These are phyloP conservation scores for Pueraria montana DNA, from an alignment of 306 rosid genomes.

Conservation along the genomic window DNA sequence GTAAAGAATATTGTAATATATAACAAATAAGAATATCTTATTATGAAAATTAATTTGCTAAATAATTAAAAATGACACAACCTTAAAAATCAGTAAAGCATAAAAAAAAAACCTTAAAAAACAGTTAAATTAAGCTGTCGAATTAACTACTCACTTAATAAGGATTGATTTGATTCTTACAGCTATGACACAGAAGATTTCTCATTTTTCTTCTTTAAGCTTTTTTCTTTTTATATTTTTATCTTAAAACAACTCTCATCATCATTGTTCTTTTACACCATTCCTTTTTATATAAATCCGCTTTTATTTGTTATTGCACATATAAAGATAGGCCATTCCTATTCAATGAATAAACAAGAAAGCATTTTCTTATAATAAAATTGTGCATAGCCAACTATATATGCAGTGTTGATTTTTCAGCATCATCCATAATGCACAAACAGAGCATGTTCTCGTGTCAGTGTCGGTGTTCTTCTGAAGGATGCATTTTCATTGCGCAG, in stretches of 20 bases:
- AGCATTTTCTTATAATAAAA: neutral
- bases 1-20: no score
- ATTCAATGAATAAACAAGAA: slow-evolving; percentile 13
- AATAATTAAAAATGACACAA: no score
- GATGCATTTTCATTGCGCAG: slow-evolving; percentile 12
- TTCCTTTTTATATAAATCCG: neutral
- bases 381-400: slow-evolving; percentile 25
- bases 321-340: neutral
- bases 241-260: neutral
- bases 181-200: neutral
- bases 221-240: neutral
- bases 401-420: slow-evolving; percentile 31
- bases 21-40: no score
- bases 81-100: no score
- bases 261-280: slow-evolving; percentile 3
- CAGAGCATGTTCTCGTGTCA: slow-evolving; percentile 48
- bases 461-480: slow-evolving; percentile 51
- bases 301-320: slow-evolving; percentile 12
- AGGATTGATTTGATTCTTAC: neutral
- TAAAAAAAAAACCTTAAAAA: no score
- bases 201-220: neutral
- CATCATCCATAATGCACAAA: slow-evolving; percentile 15
- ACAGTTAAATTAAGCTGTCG: no score
- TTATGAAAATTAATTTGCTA: no score
- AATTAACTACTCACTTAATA: neutral